Conservation (phyloP, 768 basidiomycete genomes). For the Phanerodontia chrysosporium region DNA sequence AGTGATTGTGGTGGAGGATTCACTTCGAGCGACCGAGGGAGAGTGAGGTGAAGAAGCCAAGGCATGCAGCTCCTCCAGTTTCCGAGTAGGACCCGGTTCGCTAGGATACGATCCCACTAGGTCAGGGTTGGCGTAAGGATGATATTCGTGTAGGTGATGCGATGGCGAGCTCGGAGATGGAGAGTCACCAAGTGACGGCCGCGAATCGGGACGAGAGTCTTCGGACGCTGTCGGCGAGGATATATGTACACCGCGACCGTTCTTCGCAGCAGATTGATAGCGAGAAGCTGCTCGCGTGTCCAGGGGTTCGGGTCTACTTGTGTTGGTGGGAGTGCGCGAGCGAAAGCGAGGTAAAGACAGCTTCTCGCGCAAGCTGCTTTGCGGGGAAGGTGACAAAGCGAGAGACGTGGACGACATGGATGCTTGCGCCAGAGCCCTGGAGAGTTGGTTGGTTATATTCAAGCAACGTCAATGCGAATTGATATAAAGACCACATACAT, state of each 20-base stretch:
- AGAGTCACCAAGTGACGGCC: constrained; percentile 33
- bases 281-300: constrained; percentile 14
- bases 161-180: constrained; percentile 18
- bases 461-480: not conserved
- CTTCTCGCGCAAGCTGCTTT: constrained; percentile 37
- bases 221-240: constrained; percentile 19
- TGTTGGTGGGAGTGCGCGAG: constrained; percentile 27
- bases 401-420: constrained; percentile 55
- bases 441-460: not conserved
- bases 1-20: constrained; percentile 51
- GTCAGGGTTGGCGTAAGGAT: constrained; percentile 83
- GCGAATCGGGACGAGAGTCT: constrained; percentile 11
- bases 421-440: constrained; percentile 57
- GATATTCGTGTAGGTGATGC: constrained; percentile 32
- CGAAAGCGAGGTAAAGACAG: constrained; percentile 39
- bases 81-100: constrained; percentile 1
- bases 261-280: constrained; percentile 10
- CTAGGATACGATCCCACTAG: constrained; percentile 31
- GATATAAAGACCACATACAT: constrained; percentile 45
- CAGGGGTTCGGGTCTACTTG: constrained; percentile 6
- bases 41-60: constrained; percentile 21
- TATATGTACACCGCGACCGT: constrained; percentile 9
- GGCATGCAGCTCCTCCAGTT: constrained; percentile 11
- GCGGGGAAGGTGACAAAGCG: constrained; percentile 28
- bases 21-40: constrained; percentile 37